These are phyloP conservation scores for Auriscalpium vulgare DNA, from an alignment of 768 basidiomycete genomes.

Conservation along the genomic window DNA sequence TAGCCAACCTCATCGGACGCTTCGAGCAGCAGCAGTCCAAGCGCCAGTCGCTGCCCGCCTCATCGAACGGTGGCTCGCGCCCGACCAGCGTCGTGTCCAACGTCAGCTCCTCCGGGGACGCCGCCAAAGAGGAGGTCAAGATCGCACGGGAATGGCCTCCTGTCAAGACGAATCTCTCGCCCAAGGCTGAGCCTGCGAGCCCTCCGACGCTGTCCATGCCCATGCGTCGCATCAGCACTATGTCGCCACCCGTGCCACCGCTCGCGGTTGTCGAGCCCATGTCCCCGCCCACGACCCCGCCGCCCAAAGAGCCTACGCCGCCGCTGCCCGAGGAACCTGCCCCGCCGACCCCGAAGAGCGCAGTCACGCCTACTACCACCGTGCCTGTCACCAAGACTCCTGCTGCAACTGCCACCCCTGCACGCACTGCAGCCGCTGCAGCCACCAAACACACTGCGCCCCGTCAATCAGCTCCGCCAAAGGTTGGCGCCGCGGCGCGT, in stretches of 20 bases:
- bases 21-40: conserved; percentile 75
- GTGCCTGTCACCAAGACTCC: background rate
- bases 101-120: conserved; percentile 42
- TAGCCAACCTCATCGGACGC: conserved; percentile 85
- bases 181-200: background rate
- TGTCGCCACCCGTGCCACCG: background rate
- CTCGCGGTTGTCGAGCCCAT: background rate
- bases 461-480: conserved; percentile 1
- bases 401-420: background rate
- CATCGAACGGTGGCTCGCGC: conserved; percentile 36
- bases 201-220: background rate
- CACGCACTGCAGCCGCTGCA: background rate
- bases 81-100: conserved; percentile 65
- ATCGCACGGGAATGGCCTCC: conserved; percentile 77
- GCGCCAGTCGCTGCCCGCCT: conserved; percentile 35
- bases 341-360: background rate
- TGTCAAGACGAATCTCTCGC: conserved; percentile 7
- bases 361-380: conserved; percentile 1
- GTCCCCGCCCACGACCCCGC: background rate
- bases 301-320: background rate
- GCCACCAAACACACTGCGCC: background rate
- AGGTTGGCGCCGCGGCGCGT: conserved; percentile 1
- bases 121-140: conserved; percentile 56
- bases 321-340: background rate
- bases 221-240: background rate